These are phyloP conservation scores for Alternaria consortialis DNA, from an alignment of 2,329 filamentous ascomycete species.

Conservation along the genomic window DNA sequence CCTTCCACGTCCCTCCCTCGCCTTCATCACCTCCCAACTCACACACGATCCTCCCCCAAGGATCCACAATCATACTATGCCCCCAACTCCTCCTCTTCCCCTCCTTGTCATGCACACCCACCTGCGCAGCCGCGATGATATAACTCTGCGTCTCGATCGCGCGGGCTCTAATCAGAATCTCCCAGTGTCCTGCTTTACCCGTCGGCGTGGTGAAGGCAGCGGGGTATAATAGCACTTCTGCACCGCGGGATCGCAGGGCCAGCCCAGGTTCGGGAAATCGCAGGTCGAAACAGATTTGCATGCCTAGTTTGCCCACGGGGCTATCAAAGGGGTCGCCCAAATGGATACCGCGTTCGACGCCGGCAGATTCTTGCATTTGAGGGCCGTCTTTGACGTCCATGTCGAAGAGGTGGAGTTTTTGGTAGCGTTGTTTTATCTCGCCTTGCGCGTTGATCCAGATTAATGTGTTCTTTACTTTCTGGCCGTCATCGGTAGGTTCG, in stretches of 20 bases:
- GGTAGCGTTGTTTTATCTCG: constrained; percentile 71
- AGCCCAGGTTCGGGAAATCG: constrained; percentile 81
- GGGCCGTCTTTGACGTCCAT: constrained; percentile 67
- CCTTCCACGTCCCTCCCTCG: constrained; percentile 43
- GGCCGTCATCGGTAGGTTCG: constrained; percentile 54
- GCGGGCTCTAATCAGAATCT: constrained; percentile 76
- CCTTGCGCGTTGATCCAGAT: constrained; percentile 73
- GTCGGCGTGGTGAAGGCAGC: constrained; percentile 91
- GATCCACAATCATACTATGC: constrained; percentile 83
- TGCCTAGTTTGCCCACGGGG: constrained; percentile 76
- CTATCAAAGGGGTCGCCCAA: constrained; percentile 78
- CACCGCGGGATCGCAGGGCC: constrained; percentile 69
- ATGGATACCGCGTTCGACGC: constrained; percentile 64
- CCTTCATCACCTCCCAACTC: constrained; percentile 66
- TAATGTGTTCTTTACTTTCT: constrained; percentile 69
- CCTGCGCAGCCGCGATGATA: constrained; percentile 85
- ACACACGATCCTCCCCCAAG: constrained; percentile 81
- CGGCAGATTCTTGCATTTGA: constrained; percentile 69
- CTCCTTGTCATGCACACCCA: constrained; percentile 72
- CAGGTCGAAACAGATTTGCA: constrained; percentile 90
- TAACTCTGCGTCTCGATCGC: constrained; percentile 91
- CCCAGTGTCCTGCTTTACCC: constrained; percentile 82
- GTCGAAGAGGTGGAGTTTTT: constrained; percentile 93
- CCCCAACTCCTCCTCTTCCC: constrained; percentile 81
- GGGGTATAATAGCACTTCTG: constrained; percentile 84